A percentile compares a stretch with the other conserved stretches of the same genome.
Conservation (phyloP, 176 grass and related monocot genomes). For the Bonia amplexicaulis region DNA sequence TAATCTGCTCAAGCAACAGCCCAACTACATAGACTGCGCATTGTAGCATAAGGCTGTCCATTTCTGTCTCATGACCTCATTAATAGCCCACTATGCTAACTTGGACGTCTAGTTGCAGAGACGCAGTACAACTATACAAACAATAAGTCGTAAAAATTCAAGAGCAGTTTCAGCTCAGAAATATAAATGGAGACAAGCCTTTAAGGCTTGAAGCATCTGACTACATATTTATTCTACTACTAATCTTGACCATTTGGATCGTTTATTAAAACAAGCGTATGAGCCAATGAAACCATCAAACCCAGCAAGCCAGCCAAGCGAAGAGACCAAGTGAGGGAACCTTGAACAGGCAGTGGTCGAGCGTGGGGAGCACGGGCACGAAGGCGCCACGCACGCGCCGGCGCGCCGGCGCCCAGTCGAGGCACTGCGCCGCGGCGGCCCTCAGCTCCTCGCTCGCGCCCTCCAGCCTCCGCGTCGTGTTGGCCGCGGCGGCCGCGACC, state of each 20-base stretch:
- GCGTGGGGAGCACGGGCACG: conserved; percentile 57
- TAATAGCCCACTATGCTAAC: background rate
- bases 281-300: background rate
- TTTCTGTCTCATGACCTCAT: background rate
- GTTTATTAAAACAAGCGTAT: background rate
- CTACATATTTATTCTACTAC: background rate
- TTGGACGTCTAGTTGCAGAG: background rate
- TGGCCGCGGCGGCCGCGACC: conserved; percentile 14
- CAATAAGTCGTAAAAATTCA: background rate
- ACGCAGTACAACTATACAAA: background rate
- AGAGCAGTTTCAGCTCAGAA: background rate
- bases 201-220: background rate
- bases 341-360: conserved; percentile 94
- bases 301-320: background rate
- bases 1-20: background rate
- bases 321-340: conserved; percentile 19
- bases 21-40: background rate
- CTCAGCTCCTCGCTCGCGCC: conserved; percentile 72
- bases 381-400: conserved; percentile 60
- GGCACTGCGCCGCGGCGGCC: conserved; percentile 54
- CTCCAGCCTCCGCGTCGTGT: conserved; percentile 38
- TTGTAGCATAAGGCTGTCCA: background rate
- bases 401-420: conserved; percentile 86
- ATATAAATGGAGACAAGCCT: background rate
- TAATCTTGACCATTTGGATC: background rate